phyloP scores from a whole-genome alignment of 352 stramenopile species.

The Phytophthora pseudosyringae region DNA sequence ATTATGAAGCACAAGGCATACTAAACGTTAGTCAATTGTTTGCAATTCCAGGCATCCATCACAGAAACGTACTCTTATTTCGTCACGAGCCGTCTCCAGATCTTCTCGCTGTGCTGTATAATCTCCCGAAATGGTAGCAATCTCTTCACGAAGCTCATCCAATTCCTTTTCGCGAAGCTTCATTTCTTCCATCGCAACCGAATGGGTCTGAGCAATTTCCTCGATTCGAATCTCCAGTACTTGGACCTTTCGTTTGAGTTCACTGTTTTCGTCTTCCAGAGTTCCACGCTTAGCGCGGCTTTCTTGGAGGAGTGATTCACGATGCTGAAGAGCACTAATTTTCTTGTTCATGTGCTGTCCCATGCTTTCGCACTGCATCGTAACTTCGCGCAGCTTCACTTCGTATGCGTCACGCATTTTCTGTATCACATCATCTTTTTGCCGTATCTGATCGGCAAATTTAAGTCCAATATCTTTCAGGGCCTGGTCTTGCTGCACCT shows the following conservation, averaged over 20 bases:
- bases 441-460: conserved; percentile 67
- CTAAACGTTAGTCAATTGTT: neutral
- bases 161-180: conserved; percentile 66
- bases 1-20: neutral
- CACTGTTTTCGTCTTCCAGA: conserved; percentile 79
- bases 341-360: conserved; percentile 84
- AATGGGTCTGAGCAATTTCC: conserved; percentile 75
- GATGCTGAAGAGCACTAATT: conserved; percentile 65
- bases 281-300: conserved; percentile 55
- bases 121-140: conserved; percentile 66
- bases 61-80: conserved; percentile 45
- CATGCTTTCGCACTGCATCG: conserved; percentile 71
- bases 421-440: conserved; percentile 66
- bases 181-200: conserved; percentile 62
- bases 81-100: conserved; percentile 57
- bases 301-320: conserved; percentile 75
- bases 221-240: conserved; percentile 79
- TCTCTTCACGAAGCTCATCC: conserved; percentile 63
- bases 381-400: conserved; percentile 64
- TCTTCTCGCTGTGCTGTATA: conserved; percentile 74
- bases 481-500: conserved; percentile 68
- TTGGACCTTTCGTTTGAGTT: conserved; percentile 79
- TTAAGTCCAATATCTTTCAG: conserved; percentile 64
- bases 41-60: neutral
- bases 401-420: conserved; percentile 74